Evolutionary conservation across 2,329 filamentous ascomycete genomes (phyloP).

Genomic region (Scolecobasidium constrictum): DNA sequence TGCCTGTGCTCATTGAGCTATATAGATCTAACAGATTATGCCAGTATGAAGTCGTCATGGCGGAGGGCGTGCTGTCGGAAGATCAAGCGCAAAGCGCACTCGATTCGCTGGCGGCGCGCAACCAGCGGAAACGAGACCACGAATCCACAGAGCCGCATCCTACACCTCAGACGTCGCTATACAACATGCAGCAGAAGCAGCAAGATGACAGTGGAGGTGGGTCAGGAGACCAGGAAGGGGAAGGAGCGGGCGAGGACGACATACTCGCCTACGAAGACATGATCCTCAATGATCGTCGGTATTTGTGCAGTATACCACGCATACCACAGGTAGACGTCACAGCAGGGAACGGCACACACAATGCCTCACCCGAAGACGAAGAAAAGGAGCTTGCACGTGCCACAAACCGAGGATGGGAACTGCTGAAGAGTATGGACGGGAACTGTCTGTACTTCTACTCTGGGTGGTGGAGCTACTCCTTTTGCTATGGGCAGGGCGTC

Average conservation of each 20-base stretch:
- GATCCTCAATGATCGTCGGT: slow-evolving; percentile 56
- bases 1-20: too few relatives aligned
- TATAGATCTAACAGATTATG: slow-evolving; percentile 7
- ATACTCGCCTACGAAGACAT: slow-evolving; percentile 56
- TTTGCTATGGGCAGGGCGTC: slow-evolving; percentile 80
- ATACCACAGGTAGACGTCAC: slow-evolving; percentile 28
- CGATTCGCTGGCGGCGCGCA: slow-evolving; percentile 15
- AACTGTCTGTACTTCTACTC: slow-evolving; percentile 74
- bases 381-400: slow-evolving; percentile 71
- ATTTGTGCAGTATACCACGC: slow-evolving; percentile 72
- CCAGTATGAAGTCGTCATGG: slow-evolving; percentile 73
- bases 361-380: slow-evolving; percentile 49
- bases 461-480: slow-evolving; percentile 94
- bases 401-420: slow-evolving; percentile 65
- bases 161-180: slow-evolving; percentile 14
- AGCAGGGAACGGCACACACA: slow-evolving; percentile 34
- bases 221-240: slow-evolving; percentile 1
- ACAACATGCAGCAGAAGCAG: slow-evolving; percentile 3
- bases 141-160: slow-evolving; percentile 10
- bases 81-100: slow-evolving; percentile 55
- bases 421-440: slow-evolving; percentile 66
- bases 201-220: too few relatives aligned
- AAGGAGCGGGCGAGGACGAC: slow-evolving; percentile 16
- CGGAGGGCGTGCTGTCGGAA: slow-evolving; percentile 61
- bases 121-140: neutral